These are phyloP conservation scores for Alopecurus myosuroides DNA, from an alignment of 176 grass and related monocot species.

Conservation along the genomic window DNA sequence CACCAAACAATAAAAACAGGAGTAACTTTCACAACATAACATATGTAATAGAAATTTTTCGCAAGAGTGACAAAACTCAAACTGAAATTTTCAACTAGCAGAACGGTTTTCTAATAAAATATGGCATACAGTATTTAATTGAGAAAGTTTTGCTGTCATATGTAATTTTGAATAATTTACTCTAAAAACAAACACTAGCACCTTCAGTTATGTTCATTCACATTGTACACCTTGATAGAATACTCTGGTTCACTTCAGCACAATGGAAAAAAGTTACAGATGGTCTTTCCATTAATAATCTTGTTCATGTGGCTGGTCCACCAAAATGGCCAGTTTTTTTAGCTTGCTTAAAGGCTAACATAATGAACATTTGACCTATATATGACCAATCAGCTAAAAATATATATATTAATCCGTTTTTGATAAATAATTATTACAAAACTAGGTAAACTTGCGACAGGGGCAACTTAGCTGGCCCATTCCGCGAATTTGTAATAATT, in stretches of 20 bases:
- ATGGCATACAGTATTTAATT: not conserved
- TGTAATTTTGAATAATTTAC: not conserved
- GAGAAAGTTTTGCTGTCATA: not conserved
- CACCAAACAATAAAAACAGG: constrained; percentile 17
- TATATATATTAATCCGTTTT: not conserved
- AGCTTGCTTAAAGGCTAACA: not conserved
- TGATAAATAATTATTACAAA: not conserved
- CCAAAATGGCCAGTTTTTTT: not conserved
- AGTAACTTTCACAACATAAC: not conserved
- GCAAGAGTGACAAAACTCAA: not conserved
- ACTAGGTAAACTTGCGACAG: not conserved
- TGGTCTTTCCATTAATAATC: not conserved
- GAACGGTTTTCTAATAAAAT: not conserved
- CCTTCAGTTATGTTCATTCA: not conserved
- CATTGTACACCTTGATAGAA: not conserved
- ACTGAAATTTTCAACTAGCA: not conserved
- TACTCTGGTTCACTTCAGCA: constrained; percentile 1
- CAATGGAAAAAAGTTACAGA: not conserved
- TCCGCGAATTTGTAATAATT: not conserved
- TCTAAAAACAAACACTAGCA: not conserved
- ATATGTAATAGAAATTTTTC: not conserved
- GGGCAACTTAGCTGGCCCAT: not conserved
- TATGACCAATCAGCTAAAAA: not conserved
- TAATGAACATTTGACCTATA: not conserved
- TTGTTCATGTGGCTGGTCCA: not conserved